Evolutionary conservation across 2,329 filamentous ascomycete genomes (phyloP).

Genomic region (Phialemoniopsis sp.): DNA sequence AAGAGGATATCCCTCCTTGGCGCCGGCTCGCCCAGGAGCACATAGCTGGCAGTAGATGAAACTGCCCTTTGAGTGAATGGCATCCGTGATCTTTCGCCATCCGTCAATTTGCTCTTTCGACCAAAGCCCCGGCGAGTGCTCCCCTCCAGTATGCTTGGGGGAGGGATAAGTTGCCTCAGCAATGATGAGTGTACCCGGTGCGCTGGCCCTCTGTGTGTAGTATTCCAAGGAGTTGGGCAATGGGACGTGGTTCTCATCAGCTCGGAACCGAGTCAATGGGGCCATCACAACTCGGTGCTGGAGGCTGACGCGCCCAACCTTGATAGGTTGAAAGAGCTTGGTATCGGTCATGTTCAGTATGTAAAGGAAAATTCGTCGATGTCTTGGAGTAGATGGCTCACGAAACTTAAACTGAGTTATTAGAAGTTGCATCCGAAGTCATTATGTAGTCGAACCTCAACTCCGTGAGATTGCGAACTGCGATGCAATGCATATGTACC

Average conservation of each 20-base stretch:
- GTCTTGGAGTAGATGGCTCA: too few relatives aligned
- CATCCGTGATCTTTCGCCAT: slow-evolving; percentile 10
- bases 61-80: slow-evolving; percentile 10
- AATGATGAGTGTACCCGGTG: slow-evolving; percentile 35
- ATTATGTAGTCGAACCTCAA: too few relatives aligned
- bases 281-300: slow-evolving; percentile 46
- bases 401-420: too few relatives aligned
- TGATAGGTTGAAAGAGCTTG: slow-evolving; percentile 7
- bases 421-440: too few relatives aligned
- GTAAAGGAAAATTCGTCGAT: too few relatives aligned
- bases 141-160: slow-evolving; percentile 24
- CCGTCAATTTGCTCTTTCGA: slow-evolving; percentile 6
- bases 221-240: slow-evolving; percentile 22
- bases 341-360: background rate
- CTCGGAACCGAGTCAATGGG: slow-evolving; percentile 49
- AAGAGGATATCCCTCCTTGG: slow-evolving; percentile 14
- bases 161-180: slow-evolving; percentile 40
- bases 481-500: too few relatives aligned
- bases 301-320: slow-evolving; percentile 20
- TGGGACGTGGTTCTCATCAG: slow-evolving; percentile 21
- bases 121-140: slow-evolving; percentile 28
- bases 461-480: too few relatives aligned
- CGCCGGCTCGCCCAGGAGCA: slow-evolving; percentile 27
- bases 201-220: slow-evolving; percentile 35
- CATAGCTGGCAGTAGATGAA: slow-evolving; percentile 43